Conservation (phyloP, 495 filamentous ascomycete genomes). For the Recurvomyces mirabilis region DNA sequence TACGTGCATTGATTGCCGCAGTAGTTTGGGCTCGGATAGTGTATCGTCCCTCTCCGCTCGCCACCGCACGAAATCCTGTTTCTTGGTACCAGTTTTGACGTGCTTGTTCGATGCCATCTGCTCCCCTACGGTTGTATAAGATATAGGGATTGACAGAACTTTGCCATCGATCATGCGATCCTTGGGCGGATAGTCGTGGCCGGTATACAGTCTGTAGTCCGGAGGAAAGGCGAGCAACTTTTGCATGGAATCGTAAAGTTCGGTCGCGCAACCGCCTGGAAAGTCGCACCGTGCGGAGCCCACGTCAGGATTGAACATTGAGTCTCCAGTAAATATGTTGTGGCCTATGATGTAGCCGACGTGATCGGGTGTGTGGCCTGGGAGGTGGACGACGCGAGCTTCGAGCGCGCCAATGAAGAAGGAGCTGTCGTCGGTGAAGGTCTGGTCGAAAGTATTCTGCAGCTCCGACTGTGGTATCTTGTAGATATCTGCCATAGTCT, state of each 20-base stretch:
- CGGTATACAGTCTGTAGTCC: conserved; percentile 32
- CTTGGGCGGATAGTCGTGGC: conserved; percentile 38
- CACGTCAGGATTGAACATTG: conserved; percentile 48
- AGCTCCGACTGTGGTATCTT: conserved; percentile 31
- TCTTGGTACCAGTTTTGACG: conserved; percentile 31
- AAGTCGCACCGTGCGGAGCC: conserved; percentile 52
- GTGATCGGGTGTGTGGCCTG: conserved; percentile 53
- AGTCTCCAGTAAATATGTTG: conserved; percentile 55
- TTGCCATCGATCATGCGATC: not conserved
- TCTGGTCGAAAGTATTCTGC: conserved; percentile 37
- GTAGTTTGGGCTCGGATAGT: conserved; percentile 39
- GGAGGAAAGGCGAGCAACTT: conserved; percentile 38
- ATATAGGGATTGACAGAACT: conserved; percentile 22
- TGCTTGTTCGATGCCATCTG: conserved; percentile 45
- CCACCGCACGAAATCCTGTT: conserved; percentile 40
- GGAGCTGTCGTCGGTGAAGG: conserved; percentile 43
- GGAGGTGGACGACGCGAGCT: conserved; percentile 41
- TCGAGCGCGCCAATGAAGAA: conserved; percentile 41
- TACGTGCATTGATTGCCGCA: conserved; percentile 47
- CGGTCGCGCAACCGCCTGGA: conserved; percentile 40
- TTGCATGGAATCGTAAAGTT: conserved; percentile 36
- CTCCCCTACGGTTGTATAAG: conserved; percentile 40
- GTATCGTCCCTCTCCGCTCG: conserved; percentile 38
- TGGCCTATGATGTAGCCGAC: conserved; percentile 47
- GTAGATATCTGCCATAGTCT: conserved; percentile 39